A percentile compares a stretch with the other conserved stretches of the same genome.
phyloP scores from a whole-genome alignment of 108 stramenopile genomes.

The Cyclotella atomus region DNA sequence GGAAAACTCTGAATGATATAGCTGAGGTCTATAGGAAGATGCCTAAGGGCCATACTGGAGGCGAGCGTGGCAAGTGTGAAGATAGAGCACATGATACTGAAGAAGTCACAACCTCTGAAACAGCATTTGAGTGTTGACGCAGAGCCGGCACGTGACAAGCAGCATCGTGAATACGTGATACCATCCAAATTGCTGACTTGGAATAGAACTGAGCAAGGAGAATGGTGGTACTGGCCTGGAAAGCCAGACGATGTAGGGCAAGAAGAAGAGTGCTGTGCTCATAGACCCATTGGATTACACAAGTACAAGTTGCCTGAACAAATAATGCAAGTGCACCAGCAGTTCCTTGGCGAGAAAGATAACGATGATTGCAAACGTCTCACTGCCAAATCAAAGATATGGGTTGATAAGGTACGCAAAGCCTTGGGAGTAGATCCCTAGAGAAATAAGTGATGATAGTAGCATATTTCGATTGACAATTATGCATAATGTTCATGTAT shows the following conservation, averaged over 20 bases:
- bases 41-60: slow-evolving; percentile 42
- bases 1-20: slow-evolving; percentile 42
- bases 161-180: slow-evolving; percentile 38
- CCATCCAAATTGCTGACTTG: slow-evolving; percentile 27
- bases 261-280: slow-evolving; percentile 42
- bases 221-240: slow-evolving; percentile 59
- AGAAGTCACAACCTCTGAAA: slow-evolving; percentile 37
- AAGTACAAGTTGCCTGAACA: slow-evolving; percentile 39
- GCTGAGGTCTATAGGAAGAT: slow-evolving; percentile 48
- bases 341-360: slow-evolving; percentile 32
- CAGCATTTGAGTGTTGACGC: slow-evolving; percentile 45
- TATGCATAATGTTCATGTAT: background rate
- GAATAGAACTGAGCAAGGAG: slow-evolving; percentile 52
- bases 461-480: background rate
- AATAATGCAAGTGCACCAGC: slow-evolving; percentile 26
- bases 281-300: slow-evolving; percentile 51
- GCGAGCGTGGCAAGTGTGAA: slow-evolving; percentile 48
- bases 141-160: slow-evolving; percentile 38
- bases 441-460: too few species aligned
- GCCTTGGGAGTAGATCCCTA: slow-evolving; percentile 40
- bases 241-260: slow-evolving; percentile 44
- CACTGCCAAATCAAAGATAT: slow-evolving; percentile 28
- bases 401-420: slow-evolving; percentile 37
- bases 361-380: slow-evolving; percentile 15
- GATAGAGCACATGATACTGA: slow-evolving; percentile 51